These are phyloP conservation scores for Ustilago shanxiensis DNA, from an alignment of 1,284 basidiomycete genomes.

Conservation along the genomic window DNA sequence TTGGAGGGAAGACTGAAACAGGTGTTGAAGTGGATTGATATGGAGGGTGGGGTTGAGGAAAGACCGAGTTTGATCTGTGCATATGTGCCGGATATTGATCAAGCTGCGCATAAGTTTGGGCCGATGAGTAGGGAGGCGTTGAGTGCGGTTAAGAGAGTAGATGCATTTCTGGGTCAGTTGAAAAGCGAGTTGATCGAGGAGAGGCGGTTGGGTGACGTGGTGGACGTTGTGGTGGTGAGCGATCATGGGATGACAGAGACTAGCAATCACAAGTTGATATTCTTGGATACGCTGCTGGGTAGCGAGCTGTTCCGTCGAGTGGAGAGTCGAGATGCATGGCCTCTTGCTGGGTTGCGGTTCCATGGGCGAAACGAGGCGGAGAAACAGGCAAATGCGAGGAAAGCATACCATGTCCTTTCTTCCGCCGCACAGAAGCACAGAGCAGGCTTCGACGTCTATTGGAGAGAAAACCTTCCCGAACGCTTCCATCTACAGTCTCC, in stretches of 20 bases:
- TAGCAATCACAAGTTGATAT: slow-evolving; percentile 80
- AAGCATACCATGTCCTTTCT: slow-evolving; percentile 8
- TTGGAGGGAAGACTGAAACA: slow-evolving; percentile 18
- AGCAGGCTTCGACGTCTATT: slow-evolving; percentile 23
- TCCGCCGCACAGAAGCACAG: not conserved
- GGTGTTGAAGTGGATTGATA: slow-evolving; percentile 51
- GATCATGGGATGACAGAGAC: slow-evolving; percentile 95
- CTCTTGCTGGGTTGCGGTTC: slow-evolving; percentile 48
- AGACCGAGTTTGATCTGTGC: slow-evolving; percentile 67
- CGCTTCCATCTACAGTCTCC: slow-evolving; percentile 19
- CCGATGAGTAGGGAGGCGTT: slow-evolving; percentile 72
- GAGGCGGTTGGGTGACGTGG: slow-evolving; percentile 84
- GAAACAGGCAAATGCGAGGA: not conserved
- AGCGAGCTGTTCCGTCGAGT: slow-evolving; percentile 76
- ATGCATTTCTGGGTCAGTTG: slow-evolving; percentile 80
- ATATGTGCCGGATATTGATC: slow-evolving; percentile 75
- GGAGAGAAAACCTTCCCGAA: slow-evolving; percentile 19
- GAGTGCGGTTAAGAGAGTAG: slow-evolving; percentile 78
- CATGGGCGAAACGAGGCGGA: not conserved
- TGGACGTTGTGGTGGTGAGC: slow-evolving; percentile 88
- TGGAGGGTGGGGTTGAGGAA: slow-evolving; percentile 14
- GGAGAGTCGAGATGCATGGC: slow-evolving; percentile 79
- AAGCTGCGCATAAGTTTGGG: slow-evolving; percentile 79
- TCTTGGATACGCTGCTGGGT: slow-evolving; percentile 86
- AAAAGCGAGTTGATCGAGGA: slow-evolving; percentile 75